Conservation (phyloP, 2,329 filamentous ascomycete genomes). For the Elsinoe australis region DNA sequence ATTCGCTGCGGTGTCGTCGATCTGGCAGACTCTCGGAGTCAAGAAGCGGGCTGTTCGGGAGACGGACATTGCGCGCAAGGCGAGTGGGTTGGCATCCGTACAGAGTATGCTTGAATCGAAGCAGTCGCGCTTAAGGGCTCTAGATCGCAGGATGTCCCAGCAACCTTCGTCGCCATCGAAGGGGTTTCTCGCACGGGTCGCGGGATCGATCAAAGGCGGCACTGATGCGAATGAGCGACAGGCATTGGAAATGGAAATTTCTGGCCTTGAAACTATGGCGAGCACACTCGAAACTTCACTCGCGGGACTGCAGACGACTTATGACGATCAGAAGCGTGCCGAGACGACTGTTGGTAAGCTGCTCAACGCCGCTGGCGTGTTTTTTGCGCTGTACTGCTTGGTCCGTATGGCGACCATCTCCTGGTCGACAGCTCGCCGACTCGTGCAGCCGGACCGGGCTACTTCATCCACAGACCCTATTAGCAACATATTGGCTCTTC, state of each 20-base stretch:
- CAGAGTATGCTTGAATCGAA: constrained; percentile 72
- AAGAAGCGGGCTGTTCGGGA: constrained; percentile 55
- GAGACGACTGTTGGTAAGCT: constrained; percentile 60
- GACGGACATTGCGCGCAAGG: constrained; percentile 65
- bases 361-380: constrained; percentile 55
- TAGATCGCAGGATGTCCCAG: constrained; percentile 56
- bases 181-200: constrained; percentile 67
- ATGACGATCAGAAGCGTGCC: constrained; percentile 57
- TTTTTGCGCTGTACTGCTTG: constrained; percentile 74
- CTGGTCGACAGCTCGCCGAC: constrained; percentile 58
- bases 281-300: constrained; percentile 60
- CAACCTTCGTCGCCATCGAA: constrained; percentile 27
- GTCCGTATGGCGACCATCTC: constrained; percentile 71
- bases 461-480: constrained; percentile 72
- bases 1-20: constrained; percentile 78
- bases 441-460: constrained; percentile 36
- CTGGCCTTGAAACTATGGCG: constrained; percentile 73
- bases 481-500: constrained; percentile 69
- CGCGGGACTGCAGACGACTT: constrained; percentile 53
- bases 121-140: constrained; percentile 59
- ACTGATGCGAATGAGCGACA: constrained; percentile 47
- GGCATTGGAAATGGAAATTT: constrained; percentile 63
- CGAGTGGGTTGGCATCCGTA: constrained; percentile 69
- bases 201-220: constrained; percentile 61
- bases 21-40: constrained; percentile 75